Base-by-base conservation (phyloP, 2,329 filamentous ascomycete genomes). In the Neophaeococcomyces aloes region DNA sequence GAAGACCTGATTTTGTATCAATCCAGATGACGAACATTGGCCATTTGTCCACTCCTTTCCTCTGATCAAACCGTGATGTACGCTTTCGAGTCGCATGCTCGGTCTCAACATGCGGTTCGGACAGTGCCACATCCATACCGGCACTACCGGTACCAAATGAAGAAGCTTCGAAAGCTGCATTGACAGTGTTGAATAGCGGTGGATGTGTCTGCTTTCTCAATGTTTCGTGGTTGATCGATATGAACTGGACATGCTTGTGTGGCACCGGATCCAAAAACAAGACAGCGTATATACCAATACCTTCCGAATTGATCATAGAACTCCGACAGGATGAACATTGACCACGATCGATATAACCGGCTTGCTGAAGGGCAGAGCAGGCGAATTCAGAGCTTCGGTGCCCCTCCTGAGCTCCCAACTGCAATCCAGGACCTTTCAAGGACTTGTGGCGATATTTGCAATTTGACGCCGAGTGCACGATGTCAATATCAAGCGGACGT, bases 1-100 rank as follows among this genome's bases (percentile, higher is more conserved):
- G 15, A 29, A 23, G 15, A 11, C 30, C 15, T 7, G 10, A n/a
- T 46, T 48, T 1, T 75, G 29, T 15, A 2, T 69, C 64, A 29
- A 94, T 74, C 21, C 76, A 76, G n/a, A 96, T 64, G 54, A 80
- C 83, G 56, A 94, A 96, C 79, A 89, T 89, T 0, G 89, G 87
- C 79, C 86, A 91, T 39, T 78, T 75, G 56, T 95, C 86, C 7
- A 88, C 67, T 74, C 52, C 46, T 78, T 74, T 49, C 64, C 71
- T 25, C 60, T 64, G 1, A 69, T 74, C 44, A 68, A 74, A 1
- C 65, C 66, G 21, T 71, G 23, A 35, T 15, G 10, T 15, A 3
- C 21, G 23, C 7, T 5, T 14, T 14, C 23, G 7, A 14, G 17
- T 27, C 10, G 5, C 4, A 11, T 3, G 4, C 7, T 59, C 49